Conservation (phyloP, 345 rosid genomes). For the Lumnitzera littorea region DNA sequence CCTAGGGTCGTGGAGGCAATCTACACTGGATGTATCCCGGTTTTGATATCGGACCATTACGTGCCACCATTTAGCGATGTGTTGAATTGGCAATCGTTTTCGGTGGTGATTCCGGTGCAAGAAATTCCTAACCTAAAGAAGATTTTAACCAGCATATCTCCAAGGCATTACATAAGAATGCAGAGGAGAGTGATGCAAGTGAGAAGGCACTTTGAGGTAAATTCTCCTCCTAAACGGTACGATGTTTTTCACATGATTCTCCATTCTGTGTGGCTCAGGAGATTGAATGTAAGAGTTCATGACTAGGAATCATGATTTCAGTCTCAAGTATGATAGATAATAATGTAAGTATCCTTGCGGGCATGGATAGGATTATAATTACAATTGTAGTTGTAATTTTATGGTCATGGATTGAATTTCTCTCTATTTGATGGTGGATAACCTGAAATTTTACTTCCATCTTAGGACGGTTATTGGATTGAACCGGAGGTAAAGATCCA, state of each 20-base stretch:
- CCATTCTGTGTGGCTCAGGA: constrained; percentile 82
- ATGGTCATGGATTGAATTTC: too few species aligned
- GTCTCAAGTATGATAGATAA: too few species aligned
- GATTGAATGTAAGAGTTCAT: constrained; percentile 58
- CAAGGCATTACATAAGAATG: constrained; percentile 76
- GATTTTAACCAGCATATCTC: constrained; percentile 48
- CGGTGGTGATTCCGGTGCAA: constrained; percentile 50
- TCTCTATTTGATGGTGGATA: too few species aligned
- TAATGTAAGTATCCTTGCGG: too few species aligned
- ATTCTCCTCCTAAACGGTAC: constrained; percentile 69
- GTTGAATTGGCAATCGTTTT: constrained; percentile 72
- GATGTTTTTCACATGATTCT: constrained; percentile 95
- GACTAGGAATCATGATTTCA: constrained; percentile 3
- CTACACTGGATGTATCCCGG: constrained; percentile 83
- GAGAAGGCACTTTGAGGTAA: constrained; percentile 70
- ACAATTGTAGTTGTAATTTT: neutral
- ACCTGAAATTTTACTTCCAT: too few species aligned
- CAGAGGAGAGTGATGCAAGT: constrained; percentile 63
- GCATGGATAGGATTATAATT: too few species aligned
- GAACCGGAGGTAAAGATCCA: too few species aligned
- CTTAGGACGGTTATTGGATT: too few species aligned
- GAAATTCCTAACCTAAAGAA: constrained; percentile 71
- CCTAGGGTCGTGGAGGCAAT: constrained; percentile 82
- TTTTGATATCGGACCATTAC: constrained; percentile 70
- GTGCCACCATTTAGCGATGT: constrained; percentile 87